phyloP scores from a whole-genome alignment of 331 rosid species.

The Cydonia oblonga region DNA sequence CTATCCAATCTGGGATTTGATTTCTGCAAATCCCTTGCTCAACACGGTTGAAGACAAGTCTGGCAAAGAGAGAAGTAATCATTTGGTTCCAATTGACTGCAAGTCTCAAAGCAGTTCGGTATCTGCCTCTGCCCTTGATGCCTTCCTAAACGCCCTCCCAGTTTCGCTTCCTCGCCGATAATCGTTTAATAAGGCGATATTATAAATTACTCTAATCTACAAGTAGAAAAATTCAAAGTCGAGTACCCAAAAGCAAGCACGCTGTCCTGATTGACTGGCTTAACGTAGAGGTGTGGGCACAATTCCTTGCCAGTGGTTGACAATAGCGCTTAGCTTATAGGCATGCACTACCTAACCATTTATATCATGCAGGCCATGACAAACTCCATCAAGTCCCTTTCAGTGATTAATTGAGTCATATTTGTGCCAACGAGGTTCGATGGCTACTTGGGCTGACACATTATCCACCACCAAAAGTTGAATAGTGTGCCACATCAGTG shows the following conservation, averaged over 20 bases:
- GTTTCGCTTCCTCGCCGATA: neutral
- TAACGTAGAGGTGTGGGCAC: no score
- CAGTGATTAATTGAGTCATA: neutral
- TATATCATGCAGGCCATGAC: neutral
- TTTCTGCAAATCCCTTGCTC: slow-evolving; percentile 36
- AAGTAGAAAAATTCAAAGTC: no score
- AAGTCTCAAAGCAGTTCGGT: slow-evolving; percentile 12
- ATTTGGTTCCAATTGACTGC: slow-evolving; percentile 30
- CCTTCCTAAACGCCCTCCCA: slow-evolving; percentile 1
- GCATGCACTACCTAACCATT: no score
- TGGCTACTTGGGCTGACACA: neutral
- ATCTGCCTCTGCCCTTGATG: neutral
- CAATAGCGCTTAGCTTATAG: no score
- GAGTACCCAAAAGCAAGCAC: no score
- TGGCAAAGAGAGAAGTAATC: neutral
- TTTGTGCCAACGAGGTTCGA: neutral
- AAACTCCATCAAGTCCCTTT: neutral
- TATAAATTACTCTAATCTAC: no score
- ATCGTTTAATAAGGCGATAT: neutral
- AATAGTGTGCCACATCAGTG: neutral
- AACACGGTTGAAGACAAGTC: slow-evolving; percentile 17
- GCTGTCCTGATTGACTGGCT: no score
- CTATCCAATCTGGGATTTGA: slow-evolving; percentile 46
- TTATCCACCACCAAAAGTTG: neutral
- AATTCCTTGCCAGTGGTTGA: neutral